Base-by-base conservation (phyloP, 2,329 filamentous ascomycete species). In the Aureobasidium mangrovei region DNA sequence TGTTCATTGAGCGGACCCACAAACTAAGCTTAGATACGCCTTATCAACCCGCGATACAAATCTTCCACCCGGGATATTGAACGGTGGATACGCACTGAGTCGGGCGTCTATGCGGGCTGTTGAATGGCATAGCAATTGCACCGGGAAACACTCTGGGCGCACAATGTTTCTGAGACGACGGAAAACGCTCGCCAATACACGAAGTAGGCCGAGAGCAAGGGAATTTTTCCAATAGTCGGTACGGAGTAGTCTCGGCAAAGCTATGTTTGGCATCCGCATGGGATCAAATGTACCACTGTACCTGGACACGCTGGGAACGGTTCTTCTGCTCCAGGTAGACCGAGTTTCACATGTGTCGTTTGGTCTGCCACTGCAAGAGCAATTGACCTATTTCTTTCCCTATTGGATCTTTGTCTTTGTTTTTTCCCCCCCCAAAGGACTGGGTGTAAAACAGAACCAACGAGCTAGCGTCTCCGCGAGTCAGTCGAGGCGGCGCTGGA, bases 21-120 rank as follows among this genome's bases (percentile, higher is more conserved):
- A 27, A 32, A 42, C 36, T 51, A 41, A 51, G 38, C 47, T 51
- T 51, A 51, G 46, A 51, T 41, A 28, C 31, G 47, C 36, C 47
- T 35, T 42, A 42, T 33, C 28, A 35, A 35, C 10, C 31, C 38
- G 47, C 33, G 38, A 51, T 33, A 27, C 38, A 33, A 51, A 39
- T 51, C 29, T 42, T 24, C 31, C 32, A 42, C 47, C 47, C 38
- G 47, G 18, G 47, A 51, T 51, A 51, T 51, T 42, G 47, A 42
- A 35, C 24, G 38, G 29, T 35, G 36, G 35, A 36, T 27, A 26
- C n/a, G 27, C n/a, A 35, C 36, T 26, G 45, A 46, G 18, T 39
- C 28, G 46, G 36, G 28, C 46, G 46, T 18, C 40, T 26, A 26
- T 31, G 35, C 46, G 35, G 31, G 46, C 46, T 39, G 28, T 26